Evolutionary conservation across 148 eudicot genomes (phyloP), one percentile per base, ranked within the genome.

Genomic region (Pharnaceum exiguum): DNA sequence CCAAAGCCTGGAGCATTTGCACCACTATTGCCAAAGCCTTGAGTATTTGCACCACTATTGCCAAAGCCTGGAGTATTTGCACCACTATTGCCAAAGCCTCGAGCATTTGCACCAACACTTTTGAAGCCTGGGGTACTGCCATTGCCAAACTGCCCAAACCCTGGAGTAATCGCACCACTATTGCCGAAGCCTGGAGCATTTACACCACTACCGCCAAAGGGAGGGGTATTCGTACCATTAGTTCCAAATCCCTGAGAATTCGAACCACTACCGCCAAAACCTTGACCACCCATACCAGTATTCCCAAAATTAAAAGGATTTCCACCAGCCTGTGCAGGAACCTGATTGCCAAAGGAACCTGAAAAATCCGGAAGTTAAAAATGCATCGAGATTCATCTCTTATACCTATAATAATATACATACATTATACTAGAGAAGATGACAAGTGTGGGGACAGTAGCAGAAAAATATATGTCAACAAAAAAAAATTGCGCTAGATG

Each of bases 321-420:
- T 38, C 47, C 35, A 25, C 51, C 51, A 19, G 21, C 36, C 65
- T 66, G 79, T 23, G 42, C 28, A 55, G 75, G 69, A 47, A 47
- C 42, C 71, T 82, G 86, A 57, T 66, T 69, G 40, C 82, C 81
- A 68, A 73, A 52, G 29, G 66, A 21, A 68, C 75, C 87, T 83
- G 44, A 7, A 69, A 26, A 67, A 51, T 27, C 6, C 13, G 42
- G n/a, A 24, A 19, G 22, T 39, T 65, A 30, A 46, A 53, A 19
- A 23, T 19, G 15, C 49, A 57, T 17, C 25, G 33, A 24, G 21
- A 21, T 1, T 48, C 47, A 35, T n/a, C n/a, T 31, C 22, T 18
- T n/a, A 15, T n/a, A n/a, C 5, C 13, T 8, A 12, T 7, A 18
- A 10, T 11, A 13, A 23, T 35, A 7, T 17, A 18, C 13, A 3